Percentiles rank a stretch among this genome's conserved stretches.
These are phyloP conservation scores for Rhodosporidiobolus sp. DNA, from an alignment of 768 basidiomycete genomes.

Conservation along the genomic window DNA sequence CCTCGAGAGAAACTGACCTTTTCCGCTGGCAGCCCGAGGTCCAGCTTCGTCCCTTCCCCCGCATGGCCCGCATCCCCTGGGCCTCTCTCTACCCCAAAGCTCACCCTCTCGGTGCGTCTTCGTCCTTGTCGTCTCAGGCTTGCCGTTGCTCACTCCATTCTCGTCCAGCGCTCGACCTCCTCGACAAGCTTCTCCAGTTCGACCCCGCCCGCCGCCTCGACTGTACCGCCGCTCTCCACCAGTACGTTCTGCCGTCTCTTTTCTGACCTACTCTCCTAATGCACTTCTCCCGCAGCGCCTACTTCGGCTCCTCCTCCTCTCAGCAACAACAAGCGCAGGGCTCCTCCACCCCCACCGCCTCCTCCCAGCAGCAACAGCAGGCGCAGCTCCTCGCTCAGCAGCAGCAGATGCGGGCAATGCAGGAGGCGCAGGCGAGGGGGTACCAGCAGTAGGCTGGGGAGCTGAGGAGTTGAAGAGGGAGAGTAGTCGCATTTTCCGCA, in stretches of 20 bases:
- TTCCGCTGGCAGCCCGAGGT: constrained; percentile 66
- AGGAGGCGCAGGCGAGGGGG: constrained; percentile 10
- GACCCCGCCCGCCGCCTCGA: constrained; percentile 89
- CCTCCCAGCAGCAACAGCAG: constrained; percentile 2
- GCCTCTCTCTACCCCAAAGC: constrained; percentile 80
- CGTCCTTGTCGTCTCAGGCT: neutral
- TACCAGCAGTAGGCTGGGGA: neutral
- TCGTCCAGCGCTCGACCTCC: constrained; percentile 88
- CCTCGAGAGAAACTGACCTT: constrained; percentile 4
- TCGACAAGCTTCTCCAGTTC: constrained; percentile 92
- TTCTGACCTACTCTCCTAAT: too few relatives aligned
- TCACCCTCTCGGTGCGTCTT: constrained; percentile 64
- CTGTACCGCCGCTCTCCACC: constrained; percentile 82
- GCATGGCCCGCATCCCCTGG: constrained; percentile 79
- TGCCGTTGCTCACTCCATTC: constrained; percentile 16
- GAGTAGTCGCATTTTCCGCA: neutral
- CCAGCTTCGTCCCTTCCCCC: constrained; percentile 75
- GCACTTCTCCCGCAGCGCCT: neutral
- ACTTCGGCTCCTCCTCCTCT: constrained; percentile 8
- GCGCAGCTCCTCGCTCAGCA: constrained; percentile 9
- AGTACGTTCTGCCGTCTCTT: constrained; percentile 47
- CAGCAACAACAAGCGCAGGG: constrained; percentile 1
- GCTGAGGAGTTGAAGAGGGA: too few relatives aligned
- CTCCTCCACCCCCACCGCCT: neutral
- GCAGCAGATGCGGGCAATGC: constrained; percentile 8